Evolutionary conservation across 768 basidiomycete genomes (phyloP).

Genomic region (Kwoniella europaea): DNA sequence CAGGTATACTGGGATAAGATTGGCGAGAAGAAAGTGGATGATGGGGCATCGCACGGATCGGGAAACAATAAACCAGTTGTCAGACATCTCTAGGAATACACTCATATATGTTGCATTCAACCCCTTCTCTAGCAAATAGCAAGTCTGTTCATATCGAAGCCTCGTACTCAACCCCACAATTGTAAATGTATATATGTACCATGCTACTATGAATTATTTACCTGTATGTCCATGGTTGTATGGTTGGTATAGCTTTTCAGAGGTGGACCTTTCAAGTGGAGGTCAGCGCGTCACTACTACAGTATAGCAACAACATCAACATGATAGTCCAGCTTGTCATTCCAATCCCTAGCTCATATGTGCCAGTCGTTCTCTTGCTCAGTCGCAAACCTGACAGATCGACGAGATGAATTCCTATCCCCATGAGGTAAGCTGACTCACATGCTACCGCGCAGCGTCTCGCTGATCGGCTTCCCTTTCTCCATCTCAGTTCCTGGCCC

Average conservation of each 20-base stretch:
- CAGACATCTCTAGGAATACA: neutral
- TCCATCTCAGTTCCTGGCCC: conserved; percentile 70
- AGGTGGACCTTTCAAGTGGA: conserved; percentile 16
- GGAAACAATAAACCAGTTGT: neutral
- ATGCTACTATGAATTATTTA: too few species aligned
- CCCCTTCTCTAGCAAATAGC: too few species aligned
- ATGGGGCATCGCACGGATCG: neutral
- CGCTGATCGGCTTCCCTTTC: neutral
- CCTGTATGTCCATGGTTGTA: too few species aligned
- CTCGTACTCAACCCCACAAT: too few species aligned
- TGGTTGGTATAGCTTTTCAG: neutral
- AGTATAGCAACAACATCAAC: neutral
- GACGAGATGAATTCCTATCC: conserved; percentile 89
- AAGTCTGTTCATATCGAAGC: too few species aligned
- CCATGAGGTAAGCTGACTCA: conserved; percentile 60
- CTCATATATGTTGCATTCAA: too few species aligned
- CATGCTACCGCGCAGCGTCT: neutral
- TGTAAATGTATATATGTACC: neutral
- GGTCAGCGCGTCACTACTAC: conserved; percentile 3
- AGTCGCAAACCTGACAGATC: too few species aligned
- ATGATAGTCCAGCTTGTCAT: neutral
- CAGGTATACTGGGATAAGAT: conserved; percentile 14
- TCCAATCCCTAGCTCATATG: too few species aligned
- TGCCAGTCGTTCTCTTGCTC: too few species aligned
- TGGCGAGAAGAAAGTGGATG: conserved; percentile 1